Evolutionary conservation across 2,329 filamentous ascomycete genomes (phyloP).

Genomic region (Byssochlamys sp.): DNA sequence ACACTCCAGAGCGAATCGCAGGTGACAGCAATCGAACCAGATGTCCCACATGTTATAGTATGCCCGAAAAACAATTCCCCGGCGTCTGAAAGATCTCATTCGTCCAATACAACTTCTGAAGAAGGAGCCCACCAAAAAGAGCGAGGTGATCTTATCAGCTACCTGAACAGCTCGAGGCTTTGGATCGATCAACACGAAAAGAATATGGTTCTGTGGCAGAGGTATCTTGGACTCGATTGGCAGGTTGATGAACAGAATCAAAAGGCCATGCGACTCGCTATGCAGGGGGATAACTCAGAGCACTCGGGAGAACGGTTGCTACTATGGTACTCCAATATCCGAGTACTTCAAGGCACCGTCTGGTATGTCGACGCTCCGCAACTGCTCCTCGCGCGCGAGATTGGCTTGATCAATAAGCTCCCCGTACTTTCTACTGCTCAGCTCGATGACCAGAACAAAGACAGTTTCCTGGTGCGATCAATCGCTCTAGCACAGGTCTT

Average conservation of each 20-base stretch:
- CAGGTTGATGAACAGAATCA: background rate
- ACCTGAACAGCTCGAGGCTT: background rate
- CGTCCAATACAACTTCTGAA: no score
- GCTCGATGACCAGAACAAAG: conserved; percentile 15
- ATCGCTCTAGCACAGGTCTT: conserved; percentile 15
- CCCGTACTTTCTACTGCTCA: conserved; percentile 11
- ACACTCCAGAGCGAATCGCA: background rate
- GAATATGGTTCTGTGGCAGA: background rate
- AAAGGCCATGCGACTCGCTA: background rate
- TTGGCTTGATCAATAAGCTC: conserved; percentile 12
- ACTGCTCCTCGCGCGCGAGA: conserved; percentile 9
- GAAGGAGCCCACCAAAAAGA: no score
- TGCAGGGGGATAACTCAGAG: background rate
- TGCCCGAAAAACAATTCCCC: background rate
- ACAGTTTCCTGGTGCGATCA: conserved; percentile 15
- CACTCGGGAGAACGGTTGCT: background rate
- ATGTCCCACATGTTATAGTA: background rate
- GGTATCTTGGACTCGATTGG: background rate
- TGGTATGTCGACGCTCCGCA: conserved; percentile 6
- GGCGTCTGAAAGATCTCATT: background rate
- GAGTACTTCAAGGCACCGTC: background rate
- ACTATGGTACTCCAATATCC: background rate
- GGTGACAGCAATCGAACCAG: background rate
- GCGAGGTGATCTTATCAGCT: background rate
- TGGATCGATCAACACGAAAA: background rate